Evolutionary conservation across 352 stramenopile species (phyloP), one percentile per base, ranked within the genome.

Genomic region (Globisporangium sylvaticum): DNA sequence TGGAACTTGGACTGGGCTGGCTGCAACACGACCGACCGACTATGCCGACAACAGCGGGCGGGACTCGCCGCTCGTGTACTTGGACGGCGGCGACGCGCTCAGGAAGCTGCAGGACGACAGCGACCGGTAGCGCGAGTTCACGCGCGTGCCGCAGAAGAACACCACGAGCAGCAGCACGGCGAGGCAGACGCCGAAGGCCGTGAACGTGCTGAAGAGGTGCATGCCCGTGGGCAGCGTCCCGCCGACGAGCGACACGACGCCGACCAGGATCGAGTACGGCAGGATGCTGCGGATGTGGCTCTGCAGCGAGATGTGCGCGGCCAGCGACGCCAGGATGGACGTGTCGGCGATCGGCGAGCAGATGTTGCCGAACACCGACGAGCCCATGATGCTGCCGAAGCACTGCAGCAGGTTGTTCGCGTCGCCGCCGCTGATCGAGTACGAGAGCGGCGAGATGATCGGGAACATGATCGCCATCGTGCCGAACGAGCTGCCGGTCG

Each of bases 381-480:
- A 88, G 48, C 87, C 88, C 32, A 97, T 71, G 75, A 97, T 94
- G 61, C 83, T 89, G 54, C 84, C 89, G 64, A 97, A 94, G 73
- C 85, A 96, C 68, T 93, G 83, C 39, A 90, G 78, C 54, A 98
- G 68, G 66, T 96, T 96, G 20, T 86, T 79, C 10, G 75, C 63
- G 59, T 98, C 90, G 10, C 84, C 84, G 34, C 82, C 77, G 54
- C 79, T 91, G 64, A 97, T 90, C 53, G 82, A 80, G 76, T 75
- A 97, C 58, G 89, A 94, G 10, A 97, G 80, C 62, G 87, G 88
- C 46, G 84, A 83, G 59, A 95, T 91, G 68, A 98, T 95, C 20
- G 92, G 92, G 70, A 98, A 97, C 74, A 98, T 90, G 66, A 98
- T 97, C 55, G 87, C 90, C 89, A 98, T 97, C 9, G 92, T 97